Evolutionary conservation across 129 eudicot species (phyloP), one percentile per base, ranked within the genome.

Genomic region (Escallonia rubra): DNA sequence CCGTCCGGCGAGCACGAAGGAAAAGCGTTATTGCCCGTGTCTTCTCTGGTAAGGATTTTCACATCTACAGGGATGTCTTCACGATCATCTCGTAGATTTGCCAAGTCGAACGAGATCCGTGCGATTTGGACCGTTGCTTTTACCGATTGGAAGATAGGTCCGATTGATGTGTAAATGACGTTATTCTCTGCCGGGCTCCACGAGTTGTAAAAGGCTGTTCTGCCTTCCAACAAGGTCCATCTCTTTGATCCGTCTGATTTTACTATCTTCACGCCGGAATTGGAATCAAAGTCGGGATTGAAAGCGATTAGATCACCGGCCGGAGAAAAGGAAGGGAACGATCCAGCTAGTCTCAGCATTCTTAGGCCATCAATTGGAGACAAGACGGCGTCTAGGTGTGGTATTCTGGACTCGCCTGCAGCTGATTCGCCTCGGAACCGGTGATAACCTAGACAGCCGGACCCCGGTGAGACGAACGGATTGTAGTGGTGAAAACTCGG

Each of bases 1-100:
- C 96, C 96, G 46, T 88, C 96, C 7, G 96, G 95, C 0, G 96
- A 92, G 73, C 87, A 83, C 2, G 96, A 72, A 2, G 98, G 86
- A 68, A 92, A 92, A 0, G 95, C 98, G 49, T 92, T 92, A 64
- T 92, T 92, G 5, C 96, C 96, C 0, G 87, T 79, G 5, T 73
- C 87, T 42, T 85, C 95, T 13, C 59, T 83, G 2, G 96, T 91
- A 2, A 91, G 86, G 57, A 91, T 74, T 75, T 88, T 82, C 16
- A 88, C 66, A 11, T 83, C 65, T 0, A 72, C 61, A 7, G 74
- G 46, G 13, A 67, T 11, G 9, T 78, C 81, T 14, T 62, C 76
- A 12, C 67, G 6, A 13, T 77, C 74, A 5, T 50, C 72, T 0
- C 54, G 62, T 44, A 91, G 69, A 45, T 60, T 67, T 2, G 46